Evolutionary conservation across 305 asterid species (phyloP), one percentile per base, ranked within the genome.

Genomic region (Galium porrigens): DNA sequence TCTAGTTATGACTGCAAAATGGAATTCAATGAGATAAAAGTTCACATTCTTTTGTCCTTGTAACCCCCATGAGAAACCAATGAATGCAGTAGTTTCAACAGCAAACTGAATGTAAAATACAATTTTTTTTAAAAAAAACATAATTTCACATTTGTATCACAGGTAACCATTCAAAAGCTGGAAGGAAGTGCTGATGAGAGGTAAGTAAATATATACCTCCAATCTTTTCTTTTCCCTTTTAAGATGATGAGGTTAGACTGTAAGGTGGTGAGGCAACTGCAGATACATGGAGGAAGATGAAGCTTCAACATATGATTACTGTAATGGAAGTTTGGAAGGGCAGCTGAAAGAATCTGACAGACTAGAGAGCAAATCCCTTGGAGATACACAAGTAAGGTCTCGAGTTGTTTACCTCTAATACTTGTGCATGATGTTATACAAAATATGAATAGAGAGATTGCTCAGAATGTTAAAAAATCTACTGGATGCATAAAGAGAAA

Each of bases 101-200:
- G 66, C 49, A 62, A 62, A 54, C 33, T 53, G 36, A 62, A 25
- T 62, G 66, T 22, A 22, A 27, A 25, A 6, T 20, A 34, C 22
- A 33, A 57, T 3, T 30, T 3, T 0, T 14, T 17, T 14, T 3
- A 34, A 17, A 25, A 15, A n/a, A 34, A 67, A 2, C 18, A 64
- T 3, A n/a, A 17, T 65, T 48, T 73, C 59, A 66, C 63, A 33
- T 15, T 25, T 58, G 63, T 32, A 15, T 52, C 22, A 68, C 95
- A 91, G 98, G 89, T 91, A 68, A 80, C 86, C 71, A 83, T 88
- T 77, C 89, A 91, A 80, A 86, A 74, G 83, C 74, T 82, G 81
- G 80, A 86, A 68, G 84, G 80, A 73, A 73, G 70, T 49, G 33
- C 72, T 58, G 85, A 79, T 62, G 72, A 81, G 72, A 90, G 97